Conservation (phyloP, 257 asterid genomes). For the Solanum bulbocastanum region DNA sequence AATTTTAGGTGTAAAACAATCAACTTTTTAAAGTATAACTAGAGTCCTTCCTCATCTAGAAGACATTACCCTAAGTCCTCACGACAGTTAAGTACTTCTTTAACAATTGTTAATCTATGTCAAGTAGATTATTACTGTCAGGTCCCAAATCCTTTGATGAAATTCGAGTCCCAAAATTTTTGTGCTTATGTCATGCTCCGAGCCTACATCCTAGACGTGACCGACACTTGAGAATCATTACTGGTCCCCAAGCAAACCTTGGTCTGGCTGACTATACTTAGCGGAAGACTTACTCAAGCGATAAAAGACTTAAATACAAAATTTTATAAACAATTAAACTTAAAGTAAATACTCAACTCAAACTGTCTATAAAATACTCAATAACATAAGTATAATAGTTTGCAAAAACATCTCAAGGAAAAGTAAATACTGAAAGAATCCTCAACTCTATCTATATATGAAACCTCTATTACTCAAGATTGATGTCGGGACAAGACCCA, state of each 20-base stretch:
- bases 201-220: background rate
- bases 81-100: background rate
- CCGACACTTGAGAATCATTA: background rate
- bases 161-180: background rate
- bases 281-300: background rate
- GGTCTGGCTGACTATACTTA: background rate
- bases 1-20: background rate
- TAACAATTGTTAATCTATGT: background rate
- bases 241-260: background rate
- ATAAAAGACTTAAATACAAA: no score
- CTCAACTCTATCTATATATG: background rate
- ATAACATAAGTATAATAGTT: no score
- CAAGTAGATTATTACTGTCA: background rate
- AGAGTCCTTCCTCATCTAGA: background rate
- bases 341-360: no score
- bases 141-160: background rate
- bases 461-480: background rate
- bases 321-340: no score
- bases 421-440: background rate
- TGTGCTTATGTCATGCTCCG: background rate
- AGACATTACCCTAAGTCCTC: background rate
- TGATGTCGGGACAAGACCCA: background rate
- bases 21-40: background rate
- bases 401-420: no score
- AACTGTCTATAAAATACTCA: no score